Base-by-base conservation (phyloP, 805 yeast species). In the Metschnikowia matae region DNA sequence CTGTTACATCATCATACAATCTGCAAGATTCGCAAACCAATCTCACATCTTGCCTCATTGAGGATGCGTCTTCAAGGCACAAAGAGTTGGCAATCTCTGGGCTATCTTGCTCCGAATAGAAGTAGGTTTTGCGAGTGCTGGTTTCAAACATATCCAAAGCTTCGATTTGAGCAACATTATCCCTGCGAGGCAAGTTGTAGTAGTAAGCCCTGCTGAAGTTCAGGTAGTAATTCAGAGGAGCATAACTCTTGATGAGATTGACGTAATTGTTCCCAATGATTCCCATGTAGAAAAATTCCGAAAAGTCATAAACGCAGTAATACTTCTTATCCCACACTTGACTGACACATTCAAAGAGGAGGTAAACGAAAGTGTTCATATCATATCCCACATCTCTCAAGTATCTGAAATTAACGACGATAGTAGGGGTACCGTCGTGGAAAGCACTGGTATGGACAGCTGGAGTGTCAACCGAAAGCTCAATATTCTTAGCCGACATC, bases 251-350 rank as follows among this genome's bases (percentile, higher is more conserved):
- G 10, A 82, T 55, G 6, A 78, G 56, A 0, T 61, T 51, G 41
- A 73, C 61, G 43, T 78, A 69, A 7, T 64, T 58, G 38, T 48
- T 43, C 3, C 62, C 67, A 17, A 66, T 55, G 2, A 59, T 62
- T 1, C 59, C 55, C 39, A 54, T 48, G 8, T 67, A 68, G 31
- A 71, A 64, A 60, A 77, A 82, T 11, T 82, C 84, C 0, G 96
- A 86, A 56, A 87, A 82, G 63, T 89, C 96, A 51, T 81, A 57
- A 6, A 89, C 78, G 45, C 83, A 52, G 52, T 81, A 79, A 62
- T 77, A 87, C 50, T 80, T 81, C 32, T 80, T 75, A 18, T 83
- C 82, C 91, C 95, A 85, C 23, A 87, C 75, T 61, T 84, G 85
- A 47, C 85, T 78, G 15, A 84, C 78, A 3, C 80, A 75, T 56